A percentile compares a stretch with the other conserved stretches of the same genome.
Evolutionary conservation across 1,284 basidiomycete species (phyloP).

Genomic region (Rhodotorula sp.): DNA sequence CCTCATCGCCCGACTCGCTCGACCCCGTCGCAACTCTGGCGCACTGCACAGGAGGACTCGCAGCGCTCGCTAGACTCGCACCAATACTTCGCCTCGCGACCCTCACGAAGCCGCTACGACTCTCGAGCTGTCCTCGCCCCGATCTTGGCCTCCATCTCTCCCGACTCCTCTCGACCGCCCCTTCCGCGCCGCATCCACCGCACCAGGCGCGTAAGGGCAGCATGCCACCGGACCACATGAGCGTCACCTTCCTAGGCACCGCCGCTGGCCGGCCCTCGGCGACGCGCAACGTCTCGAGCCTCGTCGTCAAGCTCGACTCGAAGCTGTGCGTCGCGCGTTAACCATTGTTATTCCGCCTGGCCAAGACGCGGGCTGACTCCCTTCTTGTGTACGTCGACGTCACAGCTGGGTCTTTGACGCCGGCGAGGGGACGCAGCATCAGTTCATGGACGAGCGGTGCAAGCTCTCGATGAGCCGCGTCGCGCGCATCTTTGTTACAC

Average conservation of each 20-base stretch:
- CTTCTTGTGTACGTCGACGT: no score
- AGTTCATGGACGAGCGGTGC: constrained; percentile 61
- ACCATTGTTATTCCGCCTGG: background rate
- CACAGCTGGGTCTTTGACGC: constrained; percentile 70
- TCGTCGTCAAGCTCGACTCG: constrained; percentile 41
- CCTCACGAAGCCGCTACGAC: no score
- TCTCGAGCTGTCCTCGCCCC: background rate
- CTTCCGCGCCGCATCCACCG: background rate
- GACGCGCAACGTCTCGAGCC: constrained; percentile 41
- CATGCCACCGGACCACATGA: constrained; percentile 30
- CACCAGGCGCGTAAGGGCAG: background rate
- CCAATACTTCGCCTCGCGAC: background rate
- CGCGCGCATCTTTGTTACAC: constrained; percentile 78
- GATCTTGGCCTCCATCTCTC: background rate
- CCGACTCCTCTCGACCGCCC: background rate
- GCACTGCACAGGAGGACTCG: background rate
- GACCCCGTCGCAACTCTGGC: background rate
- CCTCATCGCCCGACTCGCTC: background rate
- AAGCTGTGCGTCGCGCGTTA: constrained; percentile 19
- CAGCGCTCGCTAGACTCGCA: background rate
- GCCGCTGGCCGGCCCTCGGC: constrained; percentile 40
- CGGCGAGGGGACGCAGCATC: constrained; percentile 83
- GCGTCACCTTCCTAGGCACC: constrained; percentile 44
- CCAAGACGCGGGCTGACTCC: background rate
- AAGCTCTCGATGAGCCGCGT: constrained; percentile 63